These are phyloP conservation scores for Cicer cuneatum DNA, from an alignment of 306 rosid species.

Conservation along the genomic window DNA sequence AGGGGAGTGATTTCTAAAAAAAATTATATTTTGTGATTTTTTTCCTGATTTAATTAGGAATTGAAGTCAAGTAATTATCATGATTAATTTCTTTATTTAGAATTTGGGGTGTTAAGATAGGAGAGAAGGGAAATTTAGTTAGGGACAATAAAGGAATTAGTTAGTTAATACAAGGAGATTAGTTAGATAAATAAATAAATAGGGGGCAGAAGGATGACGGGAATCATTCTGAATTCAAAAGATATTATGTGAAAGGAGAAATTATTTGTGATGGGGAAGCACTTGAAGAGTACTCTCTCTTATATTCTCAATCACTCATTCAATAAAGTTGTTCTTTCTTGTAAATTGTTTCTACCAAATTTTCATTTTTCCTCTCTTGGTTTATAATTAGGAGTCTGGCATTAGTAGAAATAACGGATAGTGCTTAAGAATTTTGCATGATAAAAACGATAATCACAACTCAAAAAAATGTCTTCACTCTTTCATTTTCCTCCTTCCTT, in stretches of 20 bases:
- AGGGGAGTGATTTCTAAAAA: neutral
- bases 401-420: neutral
- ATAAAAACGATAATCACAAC: constrained; percentile 9
- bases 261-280: neutral
- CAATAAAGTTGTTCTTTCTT: neutral
- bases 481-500: neutral
- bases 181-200: neutral
- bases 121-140: neutral
- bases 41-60: neutral
- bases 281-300: neutral
- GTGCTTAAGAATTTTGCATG: neutral
- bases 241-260: constrained; percentile 5
- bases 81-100: neutral
- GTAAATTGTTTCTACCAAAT: neutral
- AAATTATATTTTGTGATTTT: neutral
- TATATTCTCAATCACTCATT: constrained; percentile 15
- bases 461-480: neutral
- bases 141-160: neutral
- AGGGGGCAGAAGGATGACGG: neutral
- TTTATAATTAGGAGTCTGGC: neutral
- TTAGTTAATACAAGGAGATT: constrained; percentile 8
- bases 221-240: neutral
- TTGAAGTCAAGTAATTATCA: neutral
- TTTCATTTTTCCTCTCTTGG: constrained; percentile 21
- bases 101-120: neutral